These are phyloP conservation scores for Penicillium paneum DNA, from an alignment of 2,329 filamentous ascomycete genomes.

Conservation along the genomic window DNA sequence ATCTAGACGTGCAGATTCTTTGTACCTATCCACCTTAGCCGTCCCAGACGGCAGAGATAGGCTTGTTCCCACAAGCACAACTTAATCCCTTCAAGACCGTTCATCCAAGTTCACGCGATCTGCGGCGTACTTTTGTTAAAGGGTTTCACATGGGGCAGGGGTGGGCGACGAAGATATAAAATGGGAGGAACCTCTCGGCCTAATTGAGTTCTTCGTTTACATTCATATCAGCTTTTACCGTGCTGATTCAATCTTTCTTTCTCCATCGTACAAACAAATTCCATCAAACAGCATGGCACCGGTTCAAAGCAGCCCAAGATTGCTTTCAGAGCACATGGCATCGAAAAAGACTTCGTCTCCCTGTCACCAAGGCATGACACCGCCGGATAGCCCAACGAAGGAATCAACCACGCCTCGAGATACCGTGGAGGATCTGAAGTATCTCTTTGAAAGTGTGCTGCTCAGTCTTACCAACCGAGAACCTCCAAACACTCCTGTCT, in stretches of 20 bases:
- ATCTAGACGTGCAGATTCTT: no score
- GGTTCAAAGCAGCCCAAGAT: not conserved
- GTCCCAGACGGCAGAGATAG: no score
- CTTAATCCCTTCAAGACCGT: no score
- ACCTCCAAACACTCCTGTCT: conserved; percentile 12
- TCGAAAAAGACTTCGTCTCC: not conserved
- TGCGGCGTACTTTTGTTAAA: no score
- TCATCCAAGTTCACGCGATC: no score
- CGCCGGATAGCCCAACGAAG: conserved; percentile 6
- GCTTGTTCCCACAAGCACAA: no score
- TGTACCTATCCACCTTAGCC: no score
- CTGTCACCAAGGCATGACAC: conserved; percentile 4
- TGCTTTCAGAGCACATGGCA: conserved; percentile 1
- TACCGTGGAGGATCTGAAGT: conserved; percentile 5
- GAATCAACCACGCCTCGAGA: not conserved
- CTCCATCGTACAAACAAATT: not conserved
- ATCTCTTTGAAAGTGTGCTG: conserved; percentile 8
- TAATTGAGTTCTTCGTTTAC: not conserved
- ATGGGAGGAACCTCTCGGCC: not conserved
- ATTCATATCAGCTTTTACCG: not conserved
- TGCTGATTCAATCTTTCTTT: not conserved
- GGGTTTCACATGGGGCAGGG: not conserved
- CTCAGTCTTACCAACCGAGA: conserved; percentile 5
- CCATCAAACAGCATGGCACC: not conserved
- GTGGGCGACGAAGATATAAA: not conserved